Evolutionary conservation across 202 grass and related monocot species (phyloP).

Genomic region (Setaria viridis): DNA sequence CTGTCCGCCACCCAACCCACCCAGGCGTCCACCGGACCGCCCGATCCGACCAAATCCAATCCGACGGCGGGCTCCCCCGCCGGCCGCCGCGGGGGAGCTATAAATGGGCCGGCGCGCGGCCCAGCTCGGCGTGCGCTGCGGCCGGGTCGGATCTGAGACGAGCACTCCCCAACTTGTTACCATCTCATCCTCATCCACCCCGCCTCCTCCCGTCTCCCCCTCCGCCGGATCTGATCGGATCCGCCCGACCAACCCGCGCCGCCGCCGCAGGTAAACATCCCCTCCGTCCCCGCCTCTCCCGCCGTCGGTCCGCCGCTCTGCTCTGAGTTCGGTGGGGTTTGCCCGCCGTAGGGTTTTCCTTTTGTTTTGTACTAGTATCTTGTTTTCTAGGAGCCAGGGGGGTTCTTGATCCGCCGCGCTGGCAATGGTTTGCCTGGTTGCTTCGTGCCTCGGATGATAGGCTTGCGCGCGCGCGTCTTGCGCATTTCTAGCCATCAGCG

Average conservation of each 20-base stretch:
- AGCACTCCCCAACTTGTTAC: background rate
- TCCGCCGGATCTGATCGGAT: constrained; percentile 36
- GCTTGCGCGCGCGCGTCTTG: background rate
- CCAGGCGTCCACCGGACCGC: background rate
- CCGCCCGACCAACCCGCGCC: constrained; percentile 7
- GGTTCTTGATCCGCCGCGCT: background rate
- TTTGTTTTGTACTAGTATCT: background rate
- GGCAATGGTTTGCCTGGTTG: background rate
- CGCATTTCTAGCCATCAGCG: background rate
- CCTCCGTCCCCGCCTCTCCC: background rate
- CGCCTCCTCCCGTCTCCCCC: background rate
- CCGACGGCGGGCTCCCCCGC: background rate
- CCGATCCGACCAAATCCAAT: constrained; percentile 25
- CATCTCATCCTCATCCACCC: background rate
- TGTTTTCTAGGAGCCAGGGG: no score
- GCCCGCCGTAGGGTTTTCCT: background rate
- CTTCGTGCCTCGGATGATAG: background rate
- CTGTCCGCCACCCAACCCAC: constrained; percentile 50
- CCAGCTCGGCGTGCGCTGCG: constrained; percentile 27
- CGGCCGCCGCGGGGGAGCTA: background rate
- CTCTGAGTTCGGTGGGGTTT: background rate
- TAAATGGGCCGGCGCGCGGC: constrained; percentile 41
- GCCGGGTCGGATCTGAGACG: constrained; percentile 46
- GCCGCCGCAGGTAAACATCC: constrained; percentile 39
- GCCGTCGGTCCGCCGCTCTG: background rate